A percentile compares a stretch with the other conserved stretches of the same genome.
Conservation (phyloP, 352 stramenopile species). For the Globisporangium recalcitrans region DNA sequence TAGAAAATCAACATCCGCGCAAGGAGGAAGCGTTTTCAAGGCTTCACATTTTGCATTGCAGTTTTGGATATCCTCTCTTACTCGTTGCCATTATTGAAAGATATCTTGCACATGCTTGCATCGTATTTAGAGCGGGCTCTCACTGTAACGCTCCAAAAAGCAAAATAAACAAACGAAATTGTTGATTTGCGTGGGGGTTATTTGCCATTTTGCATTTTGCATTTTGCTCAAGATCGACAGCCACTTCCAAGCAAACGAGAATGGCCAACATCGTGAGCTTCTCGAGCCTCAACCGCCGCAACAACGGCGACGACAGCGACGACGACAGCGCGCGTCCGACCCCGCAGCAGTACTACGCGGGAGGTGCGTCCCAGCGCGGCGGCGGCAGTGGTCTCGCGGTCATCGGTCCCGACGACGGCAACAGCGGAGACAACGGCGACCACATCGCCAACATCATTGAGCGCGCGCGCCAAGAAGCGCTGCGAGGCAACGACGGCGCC, state of each 20-base stretch:
- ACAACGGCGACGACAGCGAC: conserved; percentile 26
- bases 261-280: conserved; percentile 84
- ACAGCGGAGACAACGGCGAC: conserved; percentile 32
- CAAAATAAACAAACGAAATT: no score
- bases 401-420: conserved; percentile 43
- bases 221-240: not conserved
- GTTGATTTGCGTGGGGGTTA: not conserved
- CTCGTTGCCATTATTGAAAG: no score
- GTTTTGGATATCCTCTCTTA: no score
- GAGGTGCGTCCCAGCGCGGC: conserved; percentile 55
- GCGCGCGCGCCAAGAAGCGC: conserved; percentile 66
- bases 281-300: conserved; percentile 54
- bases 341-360: conserved; percentile 70
- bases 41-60: no score
- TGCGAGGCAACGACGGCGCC: conserved; percentile 20
- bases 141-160: no score
- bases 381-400: conserved; percentile 75
- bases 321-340: conserved; percentile 30
- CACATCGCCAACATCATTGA: conserved; percentile 80
- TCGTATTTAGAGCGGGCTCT: no score
- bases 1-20: conserved; percentile 14
- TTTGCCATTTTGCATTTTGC: not conserved
- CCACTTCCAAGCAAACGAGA: conserved; percentile 3
- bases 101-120: no score
- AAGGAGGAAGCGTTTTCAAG: not conserved